Evolutionary conservation across 1,139 yeast genomes (phyloP).

Genomic region (Yamadazyma songkhlaensis): DNA sequence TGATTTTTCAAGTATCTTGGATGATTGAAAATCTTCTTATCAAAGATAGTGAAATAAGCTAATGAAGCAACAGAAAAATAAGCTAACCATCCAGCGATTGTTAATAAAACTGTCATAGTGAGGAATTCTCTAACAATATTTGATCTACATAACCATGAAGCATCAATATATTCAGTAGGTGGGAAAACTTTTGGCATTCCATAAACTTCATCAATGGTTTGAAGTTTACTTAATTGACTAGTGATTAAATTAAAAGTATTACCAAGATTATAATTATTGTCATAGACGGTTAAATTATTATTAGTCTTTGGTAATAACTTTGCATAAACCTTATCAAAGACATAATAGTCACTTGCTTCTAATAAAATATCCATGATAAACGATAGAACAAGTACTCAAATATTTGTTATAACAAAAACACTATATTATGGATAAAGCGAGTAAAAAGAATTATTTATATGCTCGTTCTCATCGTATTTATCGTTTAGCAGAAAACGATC

Average conservation of each 20-base stretch:
- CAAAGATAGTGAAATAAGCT: conserved; percentile 77
- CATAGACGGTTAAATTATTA: conserved; percentile 10
- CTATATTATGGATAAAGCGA: too few relatives aligned
- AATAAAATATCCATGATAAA: conserved; percentile 82
- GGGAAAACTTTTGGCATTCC: conserved; percentile 38
- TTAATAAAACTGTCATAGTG: conserved; percentile 67
- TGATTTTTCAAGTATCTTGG: conserved; percentile 95
- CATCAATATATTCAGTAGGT: conserved; percentile 52
- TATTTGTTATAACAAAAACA: too few relatives aligned
- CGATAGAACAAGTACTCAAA: too few relatives aligned
- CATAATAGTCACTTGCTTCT: conserved; percentile 69
- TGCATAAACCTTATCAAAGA: conserved; percentile 75
- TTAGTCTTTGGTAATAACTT: conserved; percentile 32
- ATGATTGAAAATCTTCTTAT: conserved; percentile 86
- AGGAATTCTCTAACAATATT: conserved; percentile 68
- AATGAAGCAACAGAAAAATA: conserved; percentile 75
- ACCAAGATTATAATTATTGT: conserved; percentile 2
- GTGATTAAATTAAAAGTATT: conserved; percentile 17
- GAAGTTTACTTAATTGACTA: conserved; percentile 23
- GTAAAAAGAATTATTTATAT: too few relatives aligned
- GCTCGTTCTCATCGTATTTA: neutral
- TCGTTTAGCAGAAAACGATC: conserved; percentile 1
- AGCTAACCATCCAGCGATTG: conserved; percentile 79
- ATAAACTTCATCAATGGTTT: conserved; percentile 36
- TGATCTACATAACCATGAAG: conserved; percentile 67